Conservation (phyloP, 495 filamentous ascomycete genomes). For the Xylaria curta region DNA sequence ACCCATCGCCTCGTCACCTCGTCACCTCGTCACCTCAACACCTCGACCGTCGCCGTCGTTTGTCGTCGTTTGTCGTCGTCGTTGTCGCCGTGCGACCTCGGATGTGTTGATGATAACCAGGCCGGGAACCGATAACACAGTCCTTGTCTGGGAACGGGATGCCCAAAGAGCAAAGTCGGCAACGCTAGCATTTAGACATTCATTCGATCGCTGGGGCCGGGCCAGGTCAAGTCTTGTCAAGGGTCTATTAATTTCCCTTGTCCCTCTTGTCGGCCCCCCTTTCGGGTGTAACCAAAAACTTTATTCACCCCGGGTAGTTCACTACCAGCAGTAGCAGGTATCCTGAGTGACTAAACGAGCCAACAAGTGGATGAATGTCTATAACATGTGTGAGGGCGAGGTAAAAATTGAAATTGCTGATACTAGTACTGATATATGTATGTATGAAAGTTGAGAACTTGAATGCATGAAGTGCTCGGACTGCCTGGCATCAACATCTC, state of each 20-base stretch:
- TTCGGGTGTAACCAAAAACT: not conserved
- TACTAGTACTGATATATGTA: not conserved
- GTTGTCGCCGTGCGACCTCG: constrained; percentile 7
- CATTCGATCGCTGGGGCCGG: not conserved
- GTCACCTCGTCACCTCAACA: not conserved
- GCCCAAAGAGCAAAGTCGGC: constrained; percentile 12
- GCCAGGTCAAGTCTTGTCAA: not conserved
- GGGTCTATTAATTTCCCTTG: constrained; percentile 6
- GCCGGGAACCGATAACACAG: not conserved
- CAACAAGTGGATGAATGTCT: not conserved
- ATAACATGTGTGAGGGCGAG: not conserved
- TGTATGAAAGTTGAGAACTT: not conserved
- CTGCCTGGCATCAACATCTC: constrained; percentile 8
- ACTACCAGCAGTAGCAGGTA: not conserved
- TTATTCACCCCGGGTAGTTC: not conserved
- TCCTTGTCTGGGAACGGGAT: not conserved
- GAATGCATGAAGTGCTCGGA: constrained; percentile 14
- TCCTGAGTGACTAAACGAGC: not conserved
- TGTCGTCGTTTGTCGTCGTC: not conserved
- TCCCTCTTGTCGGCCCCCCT: not conserved
- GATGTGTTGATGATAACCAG: constrained; percentile 5
- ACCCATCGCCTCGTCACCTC: not conserved
- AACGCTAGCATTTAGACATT: constrained; percentile 14
- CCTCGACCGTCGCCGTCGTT: not conserved
- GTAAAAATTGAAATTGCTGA: not conserved